Base-by-base conservation (phyloP, 169 alveolate species). In the Fabrea salina region DNA sequence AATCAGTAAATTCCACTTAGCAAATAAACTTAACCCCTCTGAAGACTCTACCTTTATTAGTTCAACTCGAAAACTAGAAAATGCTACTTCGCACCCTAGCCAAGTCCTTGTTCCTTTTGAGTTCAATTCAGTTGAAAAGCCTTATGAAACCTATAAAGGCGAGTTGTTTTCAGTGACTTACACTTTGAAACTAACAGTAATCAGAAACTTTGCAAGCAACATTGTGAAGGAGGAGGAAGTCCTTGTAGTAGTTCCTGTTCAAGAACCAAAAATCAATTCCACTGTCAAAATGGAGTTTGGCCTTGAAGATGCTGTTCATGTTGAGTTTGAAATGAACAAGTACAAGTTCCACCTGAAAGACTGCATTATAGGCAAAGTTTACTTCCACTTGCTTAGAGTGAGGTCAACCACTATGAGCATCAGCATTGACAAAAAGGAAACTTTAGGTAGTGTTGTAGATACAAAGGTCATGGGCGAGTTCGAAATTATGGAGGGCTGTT, bases 401-500 rank as follows among this genome's bases (percentile, higher is more conserved):
- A 97, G 97, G 90, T 96, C 98, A 67, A 98, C 97, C 91, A 97
- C 96, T 89, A 98, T 98, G 99, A 98, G 97, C 85, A 86, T 93
- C 79, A 86, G 93, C 16, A 85, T 95, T 35, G 86, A 93, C 5
- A 85, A 93, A 66, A 90, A 88, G 80, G 98, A 95, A 77, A 91
- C 91, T 49, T 85, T 92, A 37, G 94, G 94, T 7, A 83, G 90
- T 39, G 93, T 91, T 13, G 70, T 22, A 50, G 79, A 93, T 75
- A 77, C 89, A 41, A 89, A 89, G 72, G 97, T 98, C 16, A 87
- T 98, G 57, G 96, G 98, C 33, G 96, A 97, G 78, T 98, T 93
- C 91, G 99, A 98, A 89, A 97, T 98, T 54, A 97, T 99, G 99
- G 99, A 98, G 88, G 99, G 99, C 1, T 95, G 99, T 1, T 99